Evolutionary conservation across 257 asterid genomes (phyloP).

Genomic region (Plantago major): DNA sequence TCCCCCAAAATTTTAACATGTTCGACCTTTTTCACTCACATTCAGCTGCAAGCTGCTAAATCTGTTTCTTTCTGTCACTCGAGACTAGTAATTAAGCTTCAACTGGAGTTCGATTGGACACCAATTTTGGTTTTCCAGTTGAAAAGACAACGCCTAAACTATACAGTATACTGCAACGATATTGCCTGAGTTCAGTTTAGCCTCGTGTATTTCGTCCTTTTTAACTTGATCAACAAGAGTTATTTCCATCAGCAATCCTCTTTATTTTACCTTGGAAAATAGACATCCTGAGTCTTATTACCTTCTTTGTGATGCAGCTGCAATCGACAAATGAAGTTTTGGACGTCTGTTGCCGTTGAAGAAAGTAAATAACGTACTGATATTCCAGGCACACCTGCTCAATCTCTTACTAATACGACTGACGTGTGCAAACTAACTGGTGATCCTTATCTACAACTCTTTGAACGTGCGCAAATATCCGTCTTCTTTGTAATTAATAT

Average conservation of each 20-base stretch:
- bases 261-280: neutral
- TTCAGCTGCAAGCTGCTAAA: too few relatives aligned
- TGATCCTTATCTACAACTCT: conserved; percentile 8
- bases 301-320: conserved; percentile 37
- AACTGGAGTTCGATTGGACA: too few relatives aligned
- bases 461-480: neutral
- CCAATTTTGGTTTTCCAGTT: too few relatives aligned
- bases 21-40: too few relatives aligned
- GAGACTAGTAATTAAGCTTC: too few relatives aligned
- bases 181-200: too few relatives aligned
- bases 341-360: conserved; percentile 24
- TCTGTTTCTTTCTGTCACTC: too few relatives aligned
- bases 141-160: too few relatives aligned
- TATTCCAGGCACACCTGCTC: conserved; percentile 21
- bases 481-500: neutral
- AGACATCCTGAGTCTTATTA: conserved; percentile 2
- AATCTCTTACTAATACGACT: conserved; percentile 23
- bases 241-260: neutral
- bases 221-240: too few relatives aligned
- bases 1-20: too few relatives aligned
- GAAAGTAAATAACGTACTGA: conserved; percentile 31
- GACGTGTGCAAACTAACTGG: conserved; percentile 43
- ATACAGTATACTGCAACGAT: too few relatives aligned
- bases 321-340: conserved; percentile 33
- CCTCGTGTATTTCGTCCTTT: too few relatives aligned